Evolutionary conservation across 2,329 filamentous ascomycete species (phyloP).

Genomic region (Celoporthe dispersa): DNA sequence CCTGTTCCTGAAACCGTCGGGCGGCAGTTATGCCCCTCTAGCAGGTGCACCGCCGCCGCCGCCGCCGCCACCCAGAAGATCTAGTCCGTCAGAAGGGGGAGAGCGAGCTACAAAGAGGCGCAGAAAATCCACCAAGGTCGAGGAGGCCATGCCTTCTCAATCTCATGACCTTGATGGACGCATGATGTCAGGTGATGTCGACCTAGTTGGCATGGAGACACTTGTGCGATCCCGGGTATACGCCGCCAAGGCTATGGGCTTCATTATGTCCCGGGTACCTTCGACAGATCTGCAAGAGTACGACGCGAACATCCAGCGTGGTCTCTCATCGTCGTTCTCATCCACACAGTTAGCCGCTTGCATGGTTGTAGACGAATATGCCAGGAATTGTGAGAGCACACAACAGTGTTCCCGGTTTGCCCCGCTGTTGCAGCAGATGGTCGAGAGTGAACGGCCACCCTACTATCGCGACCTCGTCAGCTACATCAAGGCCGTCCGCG

Average conservation of each 20-base stretch:
- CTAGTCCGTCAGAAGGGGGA: slow-evolving; percentile 56
- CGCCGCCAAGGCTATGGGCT: slow-evolving; percentile 83
- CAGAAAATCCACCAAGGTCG: slow-evolving; percentile 82
- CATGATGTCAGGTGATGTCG: slow-evolving; percentile 96
- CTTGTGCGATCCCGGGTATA: slow-evolving; percentile 89
- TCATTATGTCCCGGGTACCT: slow-evolving; percentile 81
- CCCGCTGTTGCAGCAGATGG: slow-evolving; percentile 70
- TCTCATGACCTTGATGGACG: slow-evolving; percentile 96
- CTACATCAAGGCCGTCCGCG: slow-evolving; percentile 85
- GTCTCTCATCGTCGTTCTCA: slow-evolving; percentile 74
- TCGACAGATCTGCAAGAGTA: slow-evolving; percentile 63
- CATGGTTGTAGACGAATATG: slow-evolving; percentile 88
- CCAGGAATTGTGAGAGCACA: slow-evolving; percentile 57
- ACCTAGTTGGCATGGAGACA: slow-evolving; percentile 87
- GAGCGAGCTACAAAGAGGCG: slow-evolving; percentile 75
- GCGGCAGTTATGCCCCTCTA: slow-evolving; percentile 72
- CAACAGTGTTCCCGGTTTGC: slow-evolving; percentile 63
- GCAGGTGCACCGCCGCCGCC: slow-evolving; percentile 48
- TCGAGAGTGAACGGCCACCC: slow-evolving; percentile 79
- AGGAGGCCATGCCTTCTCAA: slow-evolving; percentile 68
- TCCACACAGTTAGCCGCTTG: slow-evolving; percentile 85
- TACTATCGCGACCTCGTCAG: slow-evolving; percentile 91
- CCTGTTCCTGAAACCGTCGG: slow-evolving; percentile 92
- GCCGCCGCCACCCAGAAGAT: slow-evolving; percentile 50
- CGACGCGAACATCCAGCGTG: slow-evolving; percentile 66